Percentiles rank a stretch among this genome's conserved stretches.
These are phyloP conservation scores for Lumnitzera racemosa DNA, from an alignment of 345 rosid genomes.

Conservation along the genomic window DNA sequence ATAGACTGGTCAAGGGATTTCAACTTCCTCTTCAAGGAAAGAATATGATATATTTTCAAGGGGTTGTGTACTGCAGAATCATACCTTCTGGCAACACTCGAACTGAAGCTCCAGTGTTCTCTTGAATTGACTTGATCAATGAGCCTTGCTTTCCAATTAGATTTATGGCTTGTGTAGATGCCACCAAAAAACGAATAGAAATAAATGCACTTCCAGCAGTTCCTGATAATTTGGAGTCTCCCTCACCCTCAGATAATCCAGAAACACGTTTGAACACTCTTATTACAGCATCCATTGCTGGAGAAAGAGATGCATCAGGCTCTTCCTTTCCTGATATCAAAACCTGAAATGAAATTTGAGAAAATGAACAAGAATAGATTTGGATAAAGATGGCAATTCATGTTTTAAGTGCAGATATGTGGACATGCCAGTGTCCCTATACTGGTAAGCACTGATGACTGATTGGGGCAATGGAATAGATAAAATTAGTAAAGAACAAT, in stretches of 20 bases:
- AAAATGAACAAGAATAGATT: no score
- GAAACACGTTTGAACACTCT: slow-evolving; percentile 45
- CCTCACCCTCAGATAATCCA: slow-evolving; percentile 33
- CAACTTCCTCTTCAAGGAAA: neutral
- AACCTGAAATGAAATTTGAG: slow-evolving; percentile 21
- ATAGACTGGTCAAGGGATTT: neutral
- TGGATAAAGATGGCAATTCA: no score
- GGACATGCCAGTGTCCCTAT: no score
- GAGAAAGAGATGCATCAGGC: slow-evolving; percentile 38
- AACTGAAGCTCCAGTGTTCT: slow-evolving; percentile 65
- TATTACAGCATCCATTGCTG: slow-evolving; percentile 52
- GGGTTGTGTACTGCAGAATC: neutral
- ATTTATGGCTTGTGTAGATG: slow-evolving; percentile 79
- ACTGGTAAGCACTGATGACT: no score
- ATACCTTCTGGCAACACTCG: slow-evolving; percentile 72
- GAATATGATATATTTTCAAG: neutral
- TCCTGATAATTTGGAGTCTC: slow-evolving; percentile 16
- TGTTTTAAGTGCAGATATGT: no score
- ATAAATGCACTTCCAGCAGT: slow-evolving; percentile 39
- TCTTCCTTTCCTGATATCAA: slow-evolving; percentile 57
- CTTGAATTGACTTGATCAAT: slow-evolving; percentile 73
- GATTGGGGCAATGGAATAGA: no score
- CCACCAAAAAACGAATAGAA: slow-evolving; percentile 64
- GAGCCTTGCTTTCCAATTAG: slow-evolving; percentile 94
- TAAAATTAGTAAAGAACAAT: no score